Conservation (phyloP, 148 eudicot genomes). For the Salicornia ramosissima region DNA sequence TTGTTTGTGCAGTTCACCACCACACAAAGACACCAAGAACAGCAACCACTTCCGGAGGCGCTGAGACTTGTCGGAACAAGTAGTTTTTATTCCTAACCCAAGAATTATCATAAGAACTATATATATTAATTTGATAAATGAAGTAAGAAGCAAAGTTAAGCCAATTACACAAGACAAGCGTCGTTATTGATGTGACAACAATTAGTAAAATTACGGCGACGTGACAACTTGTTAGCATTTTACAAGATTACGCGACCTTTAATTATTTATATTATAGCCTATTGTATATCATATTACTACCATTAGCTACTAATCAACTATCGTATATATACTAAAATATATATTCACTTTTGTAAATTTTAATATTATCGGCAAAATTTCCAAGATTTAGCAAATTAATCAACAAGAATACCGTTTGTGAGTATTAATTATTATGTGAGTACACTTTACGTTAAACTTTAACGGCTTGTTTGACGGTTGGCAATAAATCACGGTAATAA, state of each 20-base stretch:
- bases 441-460: too few relatives aligned
- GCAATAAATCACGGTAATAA: too few relatives aligned
- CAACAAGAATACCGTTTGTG: too few relatives aligned
- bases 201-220: constrained; percentile 31
- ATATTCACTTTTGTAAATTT: constrained; percentile 6
- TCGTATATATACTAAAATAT: constrained; percentile 7
- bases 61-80: too few relatives aligned
- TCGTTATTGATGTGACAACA: constrained; percentile 29
- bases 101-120: background rate
- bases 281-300: background rate
- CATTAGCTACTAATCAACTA: background rate
- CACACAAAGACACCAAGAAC: too few relatives aligned
- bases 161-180: constrained; percentile 8
- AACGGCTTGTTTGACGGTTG: too few relatives aligned
- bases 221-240: constrained; percentile 33
- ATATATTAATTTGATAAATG: background rate
- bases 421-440: too few relatives aligned
- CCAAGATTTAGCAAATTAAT: too few relatives aligned
- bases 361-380: background rate
- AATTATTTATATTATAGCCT: background rate
- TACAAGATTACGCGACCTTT: constrained; percentile 27
- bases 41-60: too few relatives aligned
- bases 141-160: constrained; percentile 4
- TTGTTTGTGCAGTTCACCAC: too few relatives aligned
- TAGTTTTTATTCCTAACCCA: background rate